Evolutionary conservation across 208 protist species (phyloP), one percentile per base, ranked within the genome.

Genomic region (Crithidia brevicula): DNA sequence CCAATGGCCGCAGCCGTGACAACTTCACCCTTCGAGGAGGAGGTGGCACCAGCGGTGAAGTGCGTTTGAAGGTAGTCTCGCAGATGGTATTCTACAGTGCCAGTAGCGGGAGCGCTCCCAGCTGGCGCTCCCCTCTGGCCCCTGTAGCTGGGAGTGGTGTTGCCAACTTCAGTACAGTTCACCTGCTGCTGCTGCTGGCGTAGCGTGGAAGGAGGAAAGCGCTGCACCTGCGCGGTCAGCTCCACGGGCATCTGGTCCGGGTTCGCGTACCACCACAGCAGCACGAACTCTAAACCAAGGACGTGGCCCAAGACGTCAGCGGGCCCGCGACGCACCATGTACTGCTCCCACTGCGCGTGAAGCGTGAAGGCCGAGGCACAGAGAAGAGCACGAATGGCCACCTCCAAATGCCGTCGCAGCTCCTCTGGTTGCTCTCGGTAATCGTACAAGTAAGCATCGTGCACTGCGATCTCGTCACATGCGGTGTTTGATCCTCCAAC

Each of bases 241-340:
- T 93, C 82, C 34, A 88, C 43, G 0, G 82, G 76, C 45, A 90
- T 61, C 30, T 86, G 72, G 33, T 93, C 84, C 5, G 84, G 82
- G 53, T 93, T 93, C 28, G 76, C 74, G 36, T 69, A 81, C 88
- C 88, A 93, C 85, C 88, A 93, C 57, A 88, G 79, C 56, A 74
- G 56, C 27, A 91, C 79, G 13, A 93, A 46, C 54, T 88, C 79
- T 13, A 93, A 40, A 7, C 77, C 82, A 20, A 89, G 28, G 1
- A 62, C 18, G 27, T 56, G 49, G 0, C 31, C 51, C 1, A 25
- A 28, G 4, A 8, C n/a, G 47, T 68, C 47, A 0, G 33, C 31
- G 6, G 22, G 59, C 4, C 16, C 10, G 46, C 62, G 64, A 16
- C 33, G 50, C 13, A 51, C 22, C 38, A 77, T 67, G 16, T 76